These are phyloP conservation scores for Helichrysum umbraculigerum DNA, from an alignment of 129 eudicot genomes.

Conservation along the genomic window DNA sequence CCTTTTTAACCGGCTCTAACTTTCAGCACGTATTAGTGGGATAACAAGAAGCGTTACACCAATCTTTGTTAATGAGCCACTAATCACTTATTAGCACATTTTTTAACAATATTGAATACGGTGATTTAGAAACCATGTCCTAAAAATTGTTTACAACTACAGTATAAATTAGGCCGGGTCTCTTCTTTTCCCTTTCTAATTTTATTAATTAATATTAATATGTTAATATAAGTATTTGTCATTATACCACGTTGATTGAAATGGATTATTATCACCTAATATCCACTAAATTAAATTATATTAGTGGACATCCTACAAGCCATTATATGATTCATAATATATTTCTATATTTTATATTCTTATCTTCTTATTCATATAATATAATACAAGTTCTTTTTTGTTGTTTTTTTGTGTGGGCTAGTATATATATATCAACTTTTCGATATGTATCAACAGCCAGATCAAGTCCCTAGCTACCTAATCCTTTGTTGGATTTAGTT, in stretches of 20 bases:
- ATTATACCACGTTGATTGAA: constrained; percentile 20
- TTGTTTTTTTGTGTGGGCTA: constrained; percentile 17
- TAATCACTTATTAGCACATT: background rate
- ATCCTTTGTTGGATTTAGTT: constrained; percentile 16
- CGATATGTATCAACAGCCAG: background rate
- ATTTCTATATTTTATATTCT: background rate
- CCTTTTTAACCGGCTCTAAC: too few relatives aligned
- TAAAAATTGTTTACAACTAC: background rate
- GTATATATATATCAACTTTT: background rate
- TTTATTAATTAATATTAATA: too few relatives aligned
- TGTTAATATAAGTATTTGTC: constrained; percentile 14
- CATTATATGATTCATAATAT: background rate
- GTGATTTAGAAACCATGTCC: constrained; percentile 1
- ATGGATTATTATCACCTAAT: constrained; percentile 33
- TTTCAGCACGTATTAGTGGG: background rate
- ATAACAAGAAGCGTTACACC: background rate
- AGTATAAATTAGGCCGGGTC: constrained; percentile 23
- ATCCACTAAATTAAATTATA: constrained; percentile 31
- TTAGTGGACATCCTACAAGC: constrained; percentile 30
- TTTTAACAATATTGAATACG: background rate
- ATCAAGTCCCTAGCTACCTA: background rate
- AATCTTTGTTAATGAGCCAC: background rate
- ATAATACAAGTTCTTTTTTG: background rate
- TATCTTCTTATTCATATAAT: background rate
- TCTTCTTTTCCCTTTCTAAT: constrained; percentile 9